Percentiles rank a stretch among this genome's conserved stretches.
Conservation (phyloP, 495 filamentous ascomycete genomes). For the Rhypophila decipiens region DNA sequence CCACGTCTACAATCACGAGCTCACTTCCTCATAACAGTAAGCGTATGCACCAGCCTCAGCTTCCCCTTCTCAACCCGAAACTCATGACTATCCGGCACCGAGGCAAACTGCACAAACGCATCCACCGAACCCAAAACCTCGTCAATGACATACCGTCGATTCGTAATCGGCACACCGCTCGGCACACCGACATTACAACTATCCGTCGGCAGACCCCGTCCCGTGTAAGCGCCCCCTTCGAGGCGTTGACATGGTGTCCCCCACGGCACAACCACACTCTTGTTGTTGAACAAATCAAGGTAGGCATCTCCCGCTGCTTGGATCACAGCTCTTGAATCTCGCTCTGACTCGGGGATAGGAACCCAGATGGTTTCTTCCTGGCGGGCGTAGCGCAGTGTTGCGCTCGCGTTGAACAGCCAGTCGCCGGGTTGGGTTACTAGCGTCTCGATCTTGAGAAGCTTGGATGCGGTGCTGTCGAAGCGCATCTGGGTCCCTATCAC, state of each 20-base stretch:
- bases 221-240: conserved; percentile 36
- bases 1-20: no score
- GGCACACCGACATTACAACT: conserved; percentile 29
- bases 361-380: conserved; percentile 32
- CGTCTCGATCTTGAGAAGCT: conserved; percentile 33
- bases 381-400: conserved; percentile 39
- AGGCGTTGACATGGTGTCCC: conserved; percentile 38
- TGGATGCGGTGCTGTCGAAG: conserved; percentile 13
- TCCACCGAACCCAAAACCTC: conserved; percentile 38
- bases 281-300: conserved; percentile 30
- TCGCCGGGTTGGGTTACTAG: conserved; percentile 37
- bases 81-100: conserved; percentile 28
- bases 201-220: conserved; percentile 13
- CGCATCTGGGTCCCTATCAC: conserved; percentile 45
- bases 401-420: conserved; percentile 47
- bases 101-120: conserved; percentile 33
- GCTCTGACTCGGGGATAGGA: conserved; percentile 35
- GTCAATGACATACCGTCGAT: conserved; percentile 28
- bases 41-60: conserved; percentile 18
- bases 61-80: conserved; percentile 26
- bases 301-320: conserved; percentile 42
- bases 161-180: conserved; percentile 15
- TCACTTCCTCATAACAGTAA: conserved; percentile 16
- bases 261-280: conserved; percentile 27
- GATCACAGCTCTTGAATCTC: conserved; percentile 38